Evolutionary conservation across 2,329 filamentous ascomycete species (phyloP).

Genomic region (Pestalotiopsis sp.): DNA sequence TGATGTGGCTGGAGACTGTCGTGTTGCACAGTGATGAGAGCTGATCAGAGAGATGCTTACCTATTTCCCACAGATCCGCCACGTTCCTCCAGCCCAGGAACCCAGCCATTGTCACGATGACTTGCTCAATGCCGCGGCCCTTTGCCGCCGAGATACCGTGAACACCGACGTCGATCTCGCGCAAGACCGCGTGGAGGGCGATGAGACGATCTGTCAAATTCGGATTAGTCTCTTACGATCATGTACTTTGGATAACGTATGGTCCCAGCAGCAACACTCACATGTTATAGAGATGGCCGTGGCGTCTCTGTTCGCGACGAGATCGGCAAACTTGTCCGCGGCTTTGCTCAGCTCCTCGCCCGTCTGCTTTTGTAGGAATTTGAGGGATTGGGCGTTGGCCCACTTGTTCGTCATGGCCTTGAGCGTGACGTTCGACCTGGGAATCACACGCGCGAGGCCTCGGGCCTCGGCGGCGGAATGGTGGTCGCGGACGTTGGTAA

Average conservation of each 20-base stretch:
- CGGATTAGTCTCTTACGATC: not conserved
- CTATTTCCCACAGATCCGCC: not conserved
- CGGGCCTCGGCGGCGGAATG: not conserved
- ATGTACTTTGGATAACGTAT: not conserved
- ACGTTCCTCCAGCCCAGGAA: not conserved
- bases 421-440: not conserved
- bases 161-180: not conserved
- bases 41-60: no score
- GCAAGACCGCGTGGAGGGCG: not conserved
- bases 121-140: not conserved
- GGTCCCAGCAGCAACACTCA: not conserved
- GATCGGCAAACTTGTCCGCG: no score
- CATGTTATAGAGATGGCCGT: no score
- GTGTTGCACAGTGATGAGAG: no score
- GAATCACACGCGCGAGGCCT: not conserved
- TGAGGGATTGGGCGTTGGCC: no score
- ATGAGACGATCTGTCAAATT: not conserved
- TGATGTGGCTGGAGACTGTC: no score
- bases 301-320: no score
- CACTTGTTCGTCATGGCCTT: no score
- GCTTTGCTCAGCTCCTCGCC: no score
- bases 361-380: no score
- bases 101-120: not conserved
- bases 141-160: not conserved
- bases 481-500: not conserved